Conservation (phyloP, 345 rosid genomes). For the Carallia pectinifolia region DNA sequence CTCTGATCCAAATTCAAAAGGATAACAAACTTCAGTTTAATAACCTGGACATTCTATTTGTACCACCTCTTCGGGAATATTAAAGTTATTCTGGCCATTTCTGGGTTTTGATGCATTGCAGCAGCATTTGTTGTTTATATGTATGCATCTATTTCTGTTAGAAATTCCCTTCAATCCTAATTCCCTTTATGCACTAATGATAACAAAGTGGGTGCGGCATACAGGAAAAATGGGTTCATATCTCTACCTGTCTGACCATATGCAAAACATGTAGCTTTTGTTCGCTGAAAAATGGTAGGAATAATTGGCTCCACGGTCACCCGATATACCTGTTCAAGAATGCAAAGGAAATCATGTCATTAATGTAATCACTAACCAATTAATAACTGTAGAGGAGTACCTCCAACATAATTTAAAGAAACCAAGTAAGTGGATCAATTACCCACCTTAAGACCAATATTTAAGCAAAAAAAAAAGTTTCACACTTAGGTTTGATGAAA, state of each 20-base stretch:
- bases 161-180: neutral
- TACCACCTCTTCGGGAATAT: neutral
- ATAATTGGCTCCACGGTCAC: constrained; percentile 91
- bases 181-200: no score
- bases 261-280: constrained; percentile 99
- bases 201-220: neutral
- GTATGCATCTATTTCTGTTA: neutral
- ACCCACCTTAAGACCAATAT: neutral
- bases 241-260: constrained; percentile 96
- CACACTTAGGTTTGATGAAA: neutral
- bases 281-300: constrained; percentile 85
- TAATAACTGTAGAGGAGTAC: constrained; percentile 1
- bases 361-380: constrained; percentile 4
- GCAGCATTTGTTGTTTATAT: neutral
- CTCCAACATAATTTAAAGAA: neutral
- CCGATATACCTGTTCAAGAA: constrained; percentile 66
- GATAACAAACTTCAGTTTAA: neutral
- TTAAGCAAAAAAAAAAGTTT: constrained; percentile 2
- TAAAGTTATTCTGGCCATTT: neutral
- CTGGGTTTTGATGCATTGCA: constrained; percentile 6
- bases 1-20: neutral
- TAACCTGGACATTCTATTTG: neutral
- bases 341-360: constrained; percentile 14
- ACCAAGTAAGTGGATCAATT: neutral
- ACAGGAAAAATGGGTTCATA: neutral